Percentiles rank a stretch among this genome's conserved stretches.
Evolutionary conservation across 768 basidiomycete species (phyloP).

Genomic region (Epithele typhae): DNA sequence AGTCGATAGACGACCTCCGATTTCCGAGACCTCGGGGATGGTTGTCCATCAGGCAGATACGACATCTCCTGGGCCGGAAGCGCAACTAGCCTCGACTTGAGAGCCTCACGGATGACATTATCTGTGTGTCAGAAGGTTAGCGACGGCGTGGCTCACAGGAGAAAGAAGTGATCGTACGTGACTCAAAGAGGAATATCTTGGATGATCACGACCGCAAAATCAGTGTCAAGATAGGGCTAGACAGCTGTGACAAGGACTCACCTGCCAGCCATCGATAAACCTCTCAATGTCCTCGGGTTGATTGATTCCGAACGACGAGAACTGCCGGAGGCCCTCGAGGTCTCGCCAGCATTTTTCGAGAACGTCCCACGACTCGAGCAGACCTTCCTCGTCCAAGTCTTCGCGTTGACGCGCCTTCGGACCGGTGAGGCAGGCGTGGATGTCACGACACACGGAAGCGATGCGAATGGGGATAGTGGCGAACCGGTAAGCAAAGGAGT

Average conservation of each 20-base stretch:
- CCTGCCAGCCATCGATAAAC: slow-evolving; percentile 86
- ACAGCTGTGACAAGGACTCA: slow-evolving; percentile 31
- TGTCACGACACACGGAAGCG: slow-evolving; percentile 69
- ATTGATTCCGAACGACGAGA: slow-evolving; percentile 34
- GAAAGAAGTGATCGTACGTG: slow-evolving; percentile 46
- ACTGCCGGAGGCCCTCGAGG: slow-evolving; percentile 59
- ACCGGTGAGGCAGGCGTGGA: slow-evolving; percentile 79
- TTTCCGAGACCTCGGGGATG: slow-evolving; percentile 18
- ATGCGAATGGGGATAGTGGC: slow-evolving; percentile 72
- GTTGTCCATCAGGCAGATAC: slow-evolving; percentile 14
- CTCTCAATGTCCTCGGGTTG: slow-evolving; percentile 52
- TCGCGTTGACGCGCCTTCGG: slow-evolving; percentile 62
- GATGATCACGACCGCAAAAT: slow-evolving; percentile 1
- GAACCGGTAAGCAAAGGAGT: slow-evolving; percentile 52
- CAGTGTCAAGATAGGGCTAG: background rate
- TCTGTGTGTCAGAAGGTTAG: slow-evolving; percentile 36
- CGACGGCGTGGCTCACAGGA: background rate
- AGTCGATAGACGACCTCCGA: slow-evolving; percentile 32
- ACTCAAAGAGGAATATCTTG: slow-evolving; percentile 88
- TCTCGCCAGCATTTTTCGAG: slow-evolving; percentile 84
- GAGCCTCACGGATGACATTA: slow-evolving; percentile 81
- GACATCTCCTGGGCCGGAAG: slow-evolving; percentile 16
- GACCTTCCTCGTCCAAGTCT: slow-evolving; percentile 52
- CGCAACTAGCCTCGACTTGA: slow-evolving; percentile 56
- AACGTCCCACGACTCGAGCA: slow-evolving; percentile 81